These are phyloP conservation scores for Colletotrichum phormii DNA, from an alignment of 2,329 filamentous ascomycete species.

Conservation along the genomic window DNA sequence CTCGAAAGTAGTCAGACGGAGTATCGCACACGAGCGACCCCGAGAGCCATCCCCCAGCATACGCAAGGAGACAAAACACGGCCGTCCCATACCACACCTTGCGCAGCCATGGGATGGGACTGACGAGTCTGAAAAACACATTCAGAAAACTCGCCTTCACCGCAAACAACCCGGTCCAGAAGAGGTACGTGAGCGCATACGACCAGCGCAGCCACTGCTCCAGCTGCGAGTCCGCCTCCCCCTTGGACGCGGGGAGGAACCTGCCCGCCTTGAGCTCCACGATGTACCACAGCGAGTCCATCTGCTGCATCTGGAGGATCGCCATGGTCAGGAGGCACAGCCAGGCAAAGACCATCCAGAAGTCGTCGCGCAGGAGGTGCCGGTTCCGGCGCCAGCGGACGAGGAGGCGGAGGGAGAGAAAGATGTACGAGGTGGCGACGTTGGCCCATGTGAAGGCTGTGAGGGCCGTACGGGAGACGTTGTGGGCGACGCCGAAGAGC, in stretches of 20 bases:
- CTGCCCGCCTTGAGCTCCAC: conserved; percentile 35
- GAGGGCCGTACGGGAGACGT: conserved; percentile 34
- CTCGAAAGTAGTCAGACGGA: conserved; percentile 34
- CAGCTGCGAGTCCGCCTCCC: neutral
- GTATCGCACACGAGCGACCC: conserved; percentile 36
- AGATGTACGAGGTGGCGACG: conserved; percentile 42
- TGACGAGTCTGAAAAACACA: conserved; percentile 39
- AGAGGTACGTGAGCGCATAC: conserved; percentile 41
- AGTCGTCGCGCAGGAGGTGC: conserved; percentile 43
- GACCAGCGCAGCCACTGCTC: conserved; percentile 36
- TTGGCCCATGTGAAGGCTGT: conserved; percentile 45
- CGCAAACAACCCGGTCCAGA: conserved; percentile 40
- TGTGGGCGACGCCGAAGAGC: conserved; percentile 30
- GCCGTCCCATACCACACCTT: conserved; percentile 39
- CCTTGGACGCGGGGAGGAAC: conserved; percentile 23
- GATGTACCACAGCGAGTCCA: conserved; percentile 38
- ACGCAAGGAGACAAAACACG: conserved; percentile 37
- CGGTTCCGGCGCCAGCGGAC: conserved; percentile 42
- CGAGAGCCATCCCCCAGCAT: conserved; percentile 37
- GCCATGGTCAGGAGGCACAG: conserved; percentile 40
- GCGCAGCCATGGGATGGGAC: conserved; percentile 29
- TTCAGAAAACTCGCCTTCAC: conserved; percentile 42
- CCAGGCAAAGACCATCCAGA: conserved; percentile 46
- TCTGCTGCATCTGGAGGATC: conserved; percentile 39
- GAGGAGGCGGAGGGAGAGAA: conserved; percentile 42